phyloP scores from a whole-genome alignment of 148 eudicot genomes.

The Euryodendron excelsum region DNA sequence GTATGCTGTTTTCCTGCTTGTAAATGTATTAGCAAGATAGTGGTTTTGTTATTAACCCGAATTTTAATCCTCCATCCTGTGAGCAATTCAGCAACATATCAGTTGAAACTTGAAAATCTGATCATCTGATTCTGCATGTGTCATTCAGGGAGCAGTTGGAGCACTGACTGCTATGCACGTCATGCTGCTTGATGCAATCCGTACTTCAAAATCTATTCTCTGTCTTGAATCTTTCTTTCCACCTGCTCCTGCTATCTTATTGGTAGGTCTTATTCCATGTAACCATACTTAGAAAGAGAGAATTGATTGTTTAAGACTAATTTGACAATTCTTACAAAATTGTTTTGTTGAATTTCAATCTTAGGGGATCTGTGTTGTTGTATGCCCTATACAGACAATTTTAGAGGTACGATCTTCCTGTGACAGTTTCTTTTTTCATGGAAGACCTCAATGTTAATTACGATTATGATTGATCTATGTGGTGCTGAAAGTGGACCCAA shows the following conservation, averaged over 20 bases:
- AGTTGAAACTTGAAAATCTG: background rate
- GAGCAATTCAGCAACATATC: background rate
- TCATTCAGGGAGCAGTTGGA: slow-evolving; percentile 75
- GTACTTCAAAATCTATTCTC: slow-evolving; percentile 54
- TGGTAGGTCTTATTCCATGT: slow-evolving; percentile 59
- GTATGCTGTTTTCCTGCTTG: slow-evolving; percentile 32
- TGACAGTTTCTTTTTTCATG: background rate
- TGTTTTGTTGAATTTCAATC: slow-evolving; percentile 12
- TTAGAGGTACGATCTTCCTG: slow-evolving; percentile 45
- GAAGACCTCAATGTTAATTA: background rate
- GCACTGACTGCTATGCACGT: slow-evolving; percentile 88
- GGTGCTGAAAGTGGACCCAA: background rate
- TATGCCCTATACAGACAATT: slow-evolving; percentile 57
- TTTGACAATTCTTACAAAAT: no score
- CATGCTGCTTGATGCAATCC: slow-evolving; percentile 75
- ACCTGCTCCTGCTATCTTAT: slow-evolving; percentile 77
- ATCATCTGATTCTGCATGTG: slow-evolving; percentile 4
- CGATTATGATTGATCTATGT: background rate
- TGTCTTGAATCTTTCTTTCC: slow-evolving; percentile 70
- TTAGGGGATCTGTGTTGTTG: slow-evolving; percentile 70
- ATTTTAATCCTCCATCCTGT: background rate
- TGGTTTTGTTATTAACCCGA: background rate
- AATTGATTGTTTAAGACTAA: no score
- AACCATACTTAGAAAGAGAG: no score
- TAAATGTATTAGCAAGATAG: background rate